A percentile compares a stretch with the other conserved stretches of the same genome.
Conservation (phyloP, 495 filamentous ascomycete genomes). For the Aspergillus ellipticus region DNA sequence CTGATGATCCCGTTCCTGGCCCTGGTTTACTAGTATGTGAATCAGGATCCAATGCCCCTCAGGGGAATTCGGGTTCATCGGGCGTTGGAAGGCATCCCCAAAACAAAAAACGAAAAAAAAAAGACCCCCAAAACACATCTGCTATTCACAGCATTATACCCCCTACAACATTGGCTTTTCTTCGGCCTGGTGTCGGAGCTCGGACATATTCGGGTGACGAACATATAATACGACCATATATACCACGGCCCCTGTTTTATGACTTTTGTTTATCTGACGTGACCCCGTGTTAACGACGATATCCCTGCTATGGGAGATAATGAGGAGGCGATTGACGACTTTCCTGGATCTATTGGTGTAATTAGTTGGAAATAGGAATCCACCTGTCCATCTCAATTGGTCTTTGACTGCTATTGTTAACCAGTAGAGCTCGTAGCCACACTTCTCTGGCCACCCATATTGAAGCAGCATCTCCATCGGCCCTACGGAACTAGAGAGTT, state of each 20-base stretch:
- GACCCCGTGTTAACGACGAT: slow-evolving; percentile 15
- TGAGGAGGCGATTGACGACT: slow-evolving; percentile 14
- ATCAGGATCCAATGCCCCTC: not conserved
- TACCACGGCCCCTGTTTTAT: slow-evolving; percentile 11
- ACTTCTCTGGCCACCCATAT: too few relatives aligned
- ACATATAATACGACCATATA: slow-evolving; percentile 11
- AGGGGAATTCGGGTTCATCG: not conserved
- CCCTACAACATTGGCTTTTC: slow-evolving; percentile 18
- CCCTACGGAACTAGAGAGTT: not conserved
- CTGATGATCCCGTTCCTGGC: too few relatives aligned
- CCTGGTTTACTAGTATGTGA: too few relatives aligned
- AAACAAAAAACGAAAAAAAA: not conserved
- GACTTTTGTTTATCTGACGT: slow-evolving; percentile 2
- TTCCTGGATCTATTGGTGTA: slow-evolving; percentile 1
- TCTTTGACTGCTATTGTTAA: too few relatives aligned
- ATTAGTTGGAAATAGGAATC: not conserved
- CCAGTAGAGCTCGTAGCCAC: too few relatives aligned
- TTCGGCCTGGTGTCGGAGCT: slow-evolving; percentile 11
- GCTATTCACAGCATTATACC: slow-evolving; percentile 25
- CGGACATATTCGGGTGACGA: not conserved
- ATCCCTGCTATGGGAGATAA: slow-evolving; percentile 15
- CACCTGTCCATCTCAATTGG: not conserved
- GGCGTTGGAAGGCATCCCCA: not conserved
- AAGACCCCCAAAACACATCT: slow-evolving; percentile 5
- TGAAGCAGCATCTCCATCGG: too few relatives aligned